Evolutionary conservation across 2,329 filamentous ascomycete genomes (phyloP), one percentile per base, ranked within the genome.

Genomic region (Byssothecium circinans): DNA sequence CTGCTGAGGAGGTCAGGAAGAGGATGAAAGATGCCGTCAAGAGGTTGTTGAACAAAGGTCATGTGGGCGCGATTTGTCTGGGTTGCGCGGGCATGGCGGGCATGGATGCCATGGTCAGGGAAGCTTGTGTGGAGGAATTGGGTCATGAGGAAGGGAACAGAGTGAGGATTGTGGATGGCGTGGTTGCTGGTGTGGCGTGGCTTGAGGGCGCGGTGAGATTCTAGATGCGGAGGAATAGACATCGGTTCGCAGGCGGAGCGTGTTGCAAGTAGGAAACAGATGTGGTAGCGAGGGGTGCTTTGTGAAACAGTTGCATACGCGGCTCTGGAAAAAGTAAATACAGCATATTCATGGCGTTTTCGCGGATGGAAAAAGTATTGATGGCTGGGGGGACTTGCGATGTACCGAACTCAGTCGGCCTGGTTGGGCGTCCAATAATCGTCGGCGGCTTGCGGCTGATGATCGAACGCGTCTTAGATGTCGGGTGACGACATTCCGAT

Each of bases 41-140:
- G 66, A 75, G 79, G 41, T 73, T 96, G 20, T 71, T 95, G 22
- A 67, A 65, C 7, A 76, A 75, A 11, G 73, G 78, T 0, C 74
- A 77, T 3, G 81, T 91, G 0, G 75, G 78, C 4, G 87, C 85
- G 19, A 82, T 96, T 7, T 87, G 89, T 62, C 80, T 96, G 75
- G 91, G 91, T 0, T 96, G 91, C 68, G 91, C 89, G 2, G 91
- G 91, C 0, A 96, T 96, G 91, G 85, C 86, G 1, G 91, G 91
- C 0, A 79, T 96, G 72, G 87, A 94, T 59, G 77, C 83, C 33
- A 86, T 86, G 49, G 90, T 96, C 32, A 80, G 86, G 27, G 78
- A 81, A 35, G 86, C 86, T 1, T 87, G 88, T 29, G 62, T 81
- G 0, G 83, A 87, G 48, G 77, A 81, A 41, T 78, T 86, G 46